Base-by-base conservation (phyloP, 2,329 filamentous ascomycete genomes). In the Aureobasidium uvarum region DNA sequence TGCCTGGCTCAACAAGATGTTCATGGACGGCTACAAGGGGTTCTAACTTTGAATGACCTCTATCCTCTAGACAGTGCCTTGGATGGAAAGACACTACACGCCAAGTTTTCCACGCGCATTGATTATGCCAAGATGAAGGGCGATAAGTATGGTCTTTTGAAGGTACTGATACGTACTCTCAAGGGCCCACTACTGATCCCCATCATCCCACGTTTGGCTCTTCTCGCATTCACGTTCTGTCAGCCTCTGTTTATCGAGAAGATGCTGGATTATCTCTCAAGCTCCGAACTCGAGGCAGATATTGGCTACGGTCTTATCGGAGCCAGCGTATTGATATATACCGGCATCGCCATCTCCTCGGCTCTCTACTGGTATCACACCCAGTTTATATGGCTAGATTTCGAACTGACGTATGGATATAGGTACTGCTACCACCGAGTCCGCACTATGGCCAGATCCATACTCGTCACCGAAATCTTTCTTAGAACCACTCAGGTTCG, bases 401-500 rank as follows among this genome's bases (percentile, higher is more conserved):
- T 5, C 14, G 25, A n/a, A 20, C 36, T 41, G 54, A 56, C n/a
- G 7, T 16, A 18, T 43, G 18, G 28, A 8, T 4, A 11, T 7
- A 43, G 36, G 54, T 56, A 56, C 20, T 43, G 2, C 20, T 43
- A 56, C 36, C 36, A 43, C 16, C 54, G 54, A 25, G 18, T 39
- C 2, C 54, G 36, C 20, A 41, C 36, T 7, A 56, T 56, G 36
- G 7, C 18, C 10, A 56, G 66, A 36, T 62, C 60, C 38, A 60
- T 51, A 18, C 39, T 67, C 5, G 46, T 58, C 14, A 58, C 66
- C 3, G 54, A 52, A 11, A 65, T 67, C 18, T 67, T 54, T 48
- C 62, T 56, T 20, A 59, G 64, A 45, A 50, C 60, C 7, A 38
- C 64, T 14, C 43, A 48, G 39, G 18, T 39, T 60, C 20, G 51